phyloP scores from a whole-genome alignment of 768 basidiomycete species.

The Crepidotus variabilis region DNA sequence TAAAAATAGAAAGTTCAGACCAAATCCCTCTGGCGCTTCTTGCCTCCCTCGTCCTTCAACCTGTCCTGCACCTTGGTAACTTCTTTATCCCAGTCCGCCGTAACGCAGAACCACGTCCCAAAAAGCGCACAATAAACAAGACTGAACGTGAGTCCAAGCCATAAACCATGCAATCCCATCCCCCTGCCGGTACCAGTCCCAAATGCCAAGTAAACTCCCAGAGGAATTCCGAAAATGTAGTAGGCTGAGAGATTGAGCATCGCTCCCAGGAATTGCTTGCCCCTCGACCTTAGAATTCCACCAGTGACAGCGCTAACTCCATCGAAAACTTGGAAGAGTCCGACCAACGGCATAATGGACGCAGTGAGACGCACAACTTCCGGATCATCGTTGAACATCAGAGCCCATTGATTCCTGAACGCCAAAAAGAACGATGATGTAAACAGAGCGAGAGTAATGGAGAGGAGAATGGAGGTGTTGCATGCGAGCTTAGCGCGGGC shows the following conservation, averaged over 20 bases:
- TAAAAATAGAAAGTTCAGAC: not conserved
- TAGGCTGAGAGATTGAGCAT: conserved; percentile 80
- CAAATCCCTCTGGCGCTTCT: not conserved
- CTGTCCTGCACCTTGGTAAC: conserved; percentile 57
- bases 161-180: conserved; percentile 69
- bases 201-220: conserved; percentile 80
- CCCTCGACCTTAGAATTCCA: conserved; percentile 80
- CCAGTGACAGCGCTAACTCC: conserved; percentile 62
- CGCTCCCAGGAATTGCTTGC: conserved; percentile 75
- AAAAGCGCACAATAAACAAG: conserved; percentile 53
- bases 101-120: conserved; percentile 50
- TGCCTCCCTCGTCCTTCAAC: conserved; percentile 43
- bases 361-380: conserved; percentile 63
- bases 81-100: conserved; percentile 68
- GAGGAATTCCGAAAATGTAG: conserved; percentile 78
- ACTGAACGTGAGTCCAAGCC: conserved; percentile 77
- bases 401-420: conserved; percentile 66
- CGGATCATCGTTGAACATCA: conserved; percentile 67
- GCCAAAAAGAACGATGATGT: conserved; percentile 63
- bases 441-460: conserved; percentile 57
- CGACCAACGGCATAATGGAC: conserved; percentile 68
- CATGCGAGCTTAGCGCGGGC: conserved; percentile 70
- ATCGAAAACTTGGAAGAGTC: conserved; percentile 85
- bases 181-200: conserved; percentile 25
- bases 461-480: conserved; percentile 60